These are phyloP conservation scores for Cyberlindnera mrakii DNA, from an alignment of 805 yeast species.

Conservation along the genomic window DNA sequence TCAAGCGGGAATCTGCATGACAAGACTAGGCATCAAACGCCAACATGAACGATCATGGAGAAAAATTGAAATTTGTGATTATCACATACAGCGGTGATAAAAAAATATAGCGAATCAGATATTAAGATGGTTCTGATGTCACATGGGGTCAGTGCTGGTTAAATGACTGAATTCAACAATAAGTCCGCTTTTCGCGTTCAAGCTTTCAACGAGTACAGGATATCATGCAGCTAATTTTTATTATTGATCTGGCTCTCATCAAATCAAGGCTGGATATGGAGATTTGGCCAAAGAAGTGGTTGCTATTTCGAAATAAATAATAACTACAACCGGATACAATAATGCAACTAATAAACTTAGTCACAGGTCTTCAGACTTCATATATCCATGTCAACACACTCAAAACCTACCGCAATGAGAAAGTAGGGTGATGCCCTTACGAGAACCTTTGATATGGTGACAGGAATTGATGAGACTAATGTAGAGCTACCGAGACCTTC, in stretches of 20 bases:
- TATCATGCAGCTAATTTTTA: slow-evolving; percentile 82
- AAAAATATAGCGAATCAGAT: slow-evolving; percentile 78
- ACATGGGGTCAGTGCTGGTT: slow-evolving; percentile 63
- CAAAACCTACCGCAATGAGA: slow-evolving; percentile 60
- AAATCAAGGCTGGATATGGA: slow-evolving; percentile 54
- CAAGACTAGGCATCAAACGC: slow-evolving; percentile 53
- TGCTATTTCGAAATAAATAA: slow-evolving; percentile 73
- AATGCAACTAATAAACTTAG: slow-evolving; percentile 57
- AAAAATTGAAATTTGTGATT: slow-evolving; percentile 57
- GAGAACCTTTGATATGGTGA: slow-evolving; percentile 79
- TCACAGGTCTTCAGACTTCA: slow-evolving; percentile 78
- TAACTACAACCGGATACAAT: slow-evolving; percentile 46
- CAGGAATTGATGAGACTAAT: slow-evolving; percentile 81
- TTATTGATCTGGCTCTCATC: slow-evolving; percentile 53
- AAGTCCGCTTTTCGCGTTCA: slow-evolving; percentile 73
- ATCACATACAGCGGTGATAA: slow-evolving; percentile 80
- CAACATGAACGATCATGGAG: slow-evolving; percentile 64
- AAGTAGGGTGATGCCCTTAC: slow-evolving; percentile 82
- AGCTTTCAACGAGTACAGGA: slow-evolving; percentile 70
- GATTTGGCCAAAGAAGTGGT: slow-evolving; percentile 79
- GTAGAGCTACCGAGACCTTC: slow-evolving; percentile 47
- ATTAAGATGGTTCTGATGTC: slow-evolving; percentile 74
- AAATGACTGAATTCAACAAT: slow-evolving; percentile 72
- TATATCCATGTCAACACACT: slow-evolving; percentile 88
- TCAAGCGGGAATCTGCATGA: slow-evolving; percentile 88